These are phyloP conservation scores for Kalaharituber pfeilii DNA, from an alignment of 2,329 filamentous ascomycete species.

Conservation along the genomic window DNA sequence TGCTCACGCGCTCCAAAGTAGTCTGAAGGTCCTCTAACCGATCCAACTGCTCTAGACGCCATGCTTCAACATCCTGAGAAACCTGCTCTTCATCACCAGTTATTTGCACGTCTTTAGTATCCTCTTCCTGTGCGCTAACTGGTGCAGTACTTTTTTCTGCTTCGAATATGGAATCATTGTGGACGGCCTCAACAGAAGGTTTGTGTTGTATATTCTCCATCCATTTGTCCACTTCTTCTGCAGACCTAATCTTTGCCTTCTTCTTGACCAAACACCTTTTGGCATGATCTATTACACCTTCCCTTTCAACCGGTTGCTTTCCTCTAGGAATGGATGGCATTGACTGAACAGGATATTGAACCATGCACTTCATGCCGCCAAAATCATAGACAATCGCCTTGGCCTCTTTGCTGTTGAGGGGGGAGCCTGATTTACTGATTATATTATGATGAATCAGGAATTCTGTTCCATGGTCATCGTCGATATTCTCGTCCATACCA, in stretches of 20 bases:
- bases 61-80: not conserved
- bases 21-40: not conserved
- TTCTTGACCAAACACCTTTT: not conserved
- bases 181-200: not conserved
- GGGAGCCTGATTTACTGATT: not conserved
- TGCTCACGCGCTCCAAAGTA: not conserved
- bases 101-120: not conserved
- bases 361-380: not conserved
- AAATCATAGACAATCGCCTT: not conserved
- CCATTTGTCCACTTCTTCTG: not conserved
- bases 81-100: not conserved
- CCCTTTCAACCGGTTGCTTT: not conserved
- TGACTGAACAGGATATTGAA: not conserved
- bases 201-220: not conserved
- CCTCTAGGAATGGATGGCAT: too few relatives aligned
- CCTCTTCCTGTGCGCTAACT: too few relatives aligned
- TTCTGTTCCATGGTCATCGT: not conserved
- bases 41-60: not conserved
- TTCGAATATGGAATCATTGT: not conserved
- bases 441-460: not conserved
- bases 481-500: not conserved
- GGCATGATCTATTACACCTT: not conserved
- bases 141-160: too few relatives aligned
- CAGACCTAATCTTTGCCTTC: not conserved
- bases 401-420: not conserved